Base-by-base conservation (phyloP, 2,329 filamentous ascomycete genomes). In the Fusarium annulatum region DNA sequence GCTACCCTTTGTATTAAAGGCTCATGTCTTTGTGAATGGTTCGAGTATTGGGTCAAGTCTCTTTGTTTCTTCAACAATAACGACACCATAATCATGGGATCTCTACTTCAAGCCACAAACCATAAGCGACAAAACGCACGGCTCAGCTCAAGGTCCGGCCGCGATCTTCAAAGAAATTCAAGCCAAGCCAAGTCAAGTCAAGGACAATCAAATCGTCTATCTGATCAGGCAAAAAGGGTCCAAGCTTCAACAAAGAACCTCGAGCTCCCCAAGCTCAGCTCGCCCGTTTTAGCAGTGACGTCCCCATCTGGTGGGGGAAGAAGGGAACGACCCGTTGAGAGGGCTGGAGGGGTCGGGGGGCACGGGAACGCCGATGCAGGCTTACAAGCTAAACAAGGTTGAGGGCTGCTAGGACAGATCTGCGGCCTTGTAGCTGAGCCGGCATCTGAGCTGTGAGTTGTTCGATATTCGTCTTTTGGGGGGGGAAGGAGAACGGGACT, bases 331-430 rank as follows among this genome's bases (percentile, higher is more conserved):
- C 41, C 55, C 53, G 41, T 61, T 53, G 61, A 45, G 60, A 46
- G 52, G 58, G 53, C 30, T 30, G 30, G 60, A 46, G 52, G 58
- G 53, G 28, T 9, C 28, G 51, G 46, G 56, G 42, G 49, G 57
- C 34, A 74, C 67, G 71, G 71, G 48, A 74, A 74, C 71, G 71
- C 71, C 71, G 71, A 74, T 69, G 71, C 72, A 70, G 42, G 64
- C 70, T 67, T 61, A 73, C 70, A 72, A 63, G 66, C 71, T 73
- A 73, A 63, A 53, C 51, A 58, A 61, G 58, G 45, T 58, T 57
- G 42, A 41, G 33, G 67, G 53, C 39, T 72, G 73, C 71, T 76
- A 70, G 68, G 70, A 59, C 61, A 67, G 64, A 61, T 71, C 71
- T 71, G 70, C 70, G 70, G 71, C 73, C 68, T 71, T 72, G 75